Base-by-base conservation (phyloP, 768 basidiomycete species). In the Serendipita sp. region DNA sequence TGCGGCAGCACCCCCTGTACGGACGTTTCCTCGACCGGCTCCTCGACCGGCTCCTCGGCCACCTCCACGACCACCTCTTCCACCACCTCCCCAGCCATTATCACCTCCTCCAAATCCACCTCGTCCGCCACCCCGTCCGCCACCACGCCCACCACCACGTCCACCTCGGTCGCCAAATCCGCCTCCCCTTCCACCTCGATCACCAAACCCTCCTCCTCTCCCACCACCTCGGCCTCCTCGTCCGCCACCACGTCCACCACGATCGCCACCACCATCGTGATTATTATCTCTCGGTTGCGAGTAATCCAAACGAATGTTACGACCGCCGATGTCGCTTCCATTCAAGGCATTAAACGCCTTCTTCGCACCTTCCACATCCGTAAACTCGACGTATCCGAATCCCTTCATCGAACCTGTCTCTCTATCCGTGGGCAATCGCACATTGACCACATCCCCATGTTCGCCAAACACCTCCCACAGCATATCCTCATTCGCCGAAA, bases 321-420 rank as follows among this genome's bases (percentile, higher is more conserved):
- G 82, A 3, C 95, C 95, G 34, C 84, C 88, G 58, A 96, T 79
- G 64, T 93, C 89, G 63, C 76, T 73, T 33, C 90, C 88, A 42
- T 80, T 78, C 28, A 81, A 77, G 3, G 79, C 82, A 68, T 80
- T 82, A 64, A 83, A 81, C 2, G 95, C 95, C 70, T 84, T 85
- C 75, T 84, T 85, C 11, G 96, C 89, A 61, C 80, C 75, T 28
- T 84, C 88, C 42, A 90, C 69, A 67, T 86, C 84, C 67, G 85
- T 82, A 73, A 94, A 96, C 73, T 97, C 92, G 70, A 99, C 88
- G 74, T 98, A 98, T 22, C 85, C 96, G 74, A 95, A 98, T 69
- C 96, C 96, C 74, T 97, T 98, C 50, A 90, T 85, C 65, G 78
- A 80, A 30, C 92, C 93, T 3, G 87, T 81, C 58, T 99, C 96